Base-by-base conservation (phyloP, 2,329 filamentous ascomycete species). In the Teratosphaeria zuluensis region DNA sequence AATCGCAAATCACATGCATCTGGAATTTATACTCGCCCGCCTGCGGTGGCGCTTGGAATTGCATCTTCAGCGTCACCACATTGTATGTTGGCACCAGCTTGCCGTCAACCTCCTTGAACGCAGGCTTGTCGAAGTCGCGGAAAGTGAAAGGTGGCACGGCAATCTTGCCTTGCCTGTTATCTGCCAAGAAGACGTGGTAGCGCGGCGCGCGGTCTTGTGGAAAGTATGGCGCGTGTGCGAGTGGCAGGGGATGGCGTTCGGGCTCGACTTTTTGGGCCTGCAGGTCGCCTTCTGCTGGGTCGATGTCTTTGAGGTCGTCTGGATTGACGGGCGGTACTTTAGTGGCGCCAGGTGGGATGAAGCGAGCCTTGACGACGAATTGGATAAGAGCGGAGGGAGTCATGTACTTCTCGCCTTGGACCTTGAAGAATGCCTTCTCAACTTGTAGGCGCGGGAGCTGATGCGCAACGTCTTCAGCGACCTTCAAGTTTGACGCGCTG, bases 101-200 rank as follows among this genome's bases (percentile, higher is more conserved):
- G 19, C 54, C 61, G 14, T 57, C 59, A 48, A 84, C 85, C 66
- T 88, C 85, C 21, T 38, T 46, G 63, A 94, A 88, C 33, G 96
- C 85, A 32, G 90, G 89, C 77, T 91, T 88, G 74, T 96, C 91
- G 72, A 99, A 97, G 53, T 86, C 86, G 51, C 86, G 86, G 75
- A 99, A 97, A n/a, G 89, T 90, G 73, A 96, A 96, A 0, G 95
- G 94, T 2, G 92, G 92, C 2, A 99, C 94, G 19, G 92, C 92
- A 76, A 99, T 92, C 76, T 95, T 95, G 70, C 90, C 92, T 72
- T 95, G 89, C 76, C 95, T 95, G 67, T 86, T 88, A 73, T 99
- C 94, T 60, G 90, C 90, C 56, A 99, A 83, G 81, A 99, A 97
- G 53, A 96, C 84, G 69, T 96, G 87, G 92, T 92, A 99, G 69